Evolutionary conservation across 306 rosid species (phyloP).

Genomic region (Arachis hypogaea): DNA sequence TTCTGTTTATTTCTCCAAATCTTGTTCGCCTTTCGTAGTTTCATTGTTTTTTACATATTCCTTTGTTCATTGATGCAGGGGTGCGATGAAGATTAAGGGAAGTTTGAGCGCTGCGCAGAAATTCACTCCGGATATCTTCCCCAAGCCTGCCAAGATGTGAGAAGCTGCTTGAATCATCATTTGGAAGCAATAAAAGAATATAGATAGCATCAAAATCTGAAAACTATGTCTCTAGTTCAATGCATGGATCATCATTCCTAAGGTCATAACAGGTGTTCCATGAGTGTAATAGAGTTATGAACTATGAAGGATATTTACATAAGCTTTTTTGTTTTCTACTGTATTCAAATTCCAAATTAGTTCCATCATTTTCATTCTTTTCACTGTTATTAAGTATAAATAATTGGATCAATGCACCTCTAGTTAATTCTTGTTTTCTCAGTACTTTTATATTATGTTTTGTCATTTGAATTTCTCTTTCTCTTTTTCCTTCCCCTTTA

Average conservation of each 20-base stretch:
- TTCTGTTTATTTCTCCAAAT: not conserved
- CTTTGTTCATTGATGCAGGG: constrained; percentile 51
- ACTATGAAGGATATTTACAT: constrained; percentile 22
- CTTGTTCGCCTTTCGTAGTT: constrained; percentile 13
- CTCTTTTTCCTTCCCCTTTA: too few species aligned
- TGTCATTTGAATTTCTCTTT: not conserved
- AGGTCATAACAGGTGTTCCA: constrained; percentile 22
- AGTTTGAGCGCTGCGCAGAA: constrained; percentile 87
- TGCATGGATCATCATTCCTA: constrained; percentile 31
- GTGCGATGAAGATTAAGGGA: constrained; percentile 86
- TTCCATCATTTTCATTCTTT: not conserved
- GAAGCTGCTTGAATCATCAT: constrained; percentile 30
- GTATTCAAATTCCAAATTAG: constrained; percentile 15
- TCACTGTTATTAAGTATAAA: not conserved
- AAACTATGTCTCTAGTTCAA: constrained; percentile 23
- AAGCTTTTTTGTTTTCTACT: constrained; percentile 21
- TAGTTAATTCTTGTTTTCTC: not conserved
- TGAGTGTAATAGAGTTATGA: constrained; percentile 24
- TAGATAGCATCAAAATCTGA: constrained; percentile 18
- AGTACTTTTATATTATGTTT: not conserved
- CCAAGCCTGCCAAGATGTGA: constrained; percentile 94
- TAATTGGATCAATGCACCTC: constrained; percentile 13
- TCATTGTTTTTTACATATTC: constrained; percentile 18
- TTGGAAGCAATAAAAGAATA: constrained; percentile 22
- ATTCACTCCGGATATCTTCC: constrained; percentile 91